Evolutionary conservation across 2,329 filamentous ascomycete genomes (phyloP).

Genomic region (Dothistroma septosporum): DNA sequence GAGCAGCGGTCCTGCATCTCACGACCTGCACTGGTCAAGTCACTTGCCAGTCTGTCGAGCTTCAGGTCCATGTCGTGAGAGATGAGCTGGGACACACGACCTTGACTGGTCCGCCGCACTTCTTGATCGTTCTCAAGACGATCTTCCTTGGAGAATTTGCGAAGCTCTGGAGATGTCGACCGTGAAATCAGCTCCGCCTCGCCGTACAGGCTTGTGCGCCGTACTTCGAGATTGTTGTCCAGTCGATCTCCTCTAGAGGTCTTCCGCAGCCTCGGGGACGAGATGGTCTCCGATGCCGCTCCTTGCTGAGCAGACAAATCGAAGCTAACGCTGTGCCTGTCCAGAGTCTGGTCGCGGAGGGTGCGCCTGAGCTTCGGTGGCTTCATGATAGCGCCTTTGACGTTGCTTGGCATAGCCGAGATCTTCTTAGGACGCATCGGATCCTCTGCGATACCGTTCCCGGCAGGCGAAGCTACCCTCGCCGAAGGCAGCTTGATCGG

Average conservation of each 20-base stretch:
- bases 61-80: constrained; percentile 8
- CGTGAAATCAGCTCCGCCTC: constrained; percentile 8
- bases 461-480: not conserved
- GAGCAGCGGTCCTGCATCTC: constrained; percentile 1
- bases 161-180: constrained; percentile 10
- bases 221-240: constrained; percentile 19
- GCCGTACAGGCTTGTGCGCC: constrained; percentile 16
- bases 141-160: constrained; percentile 20
- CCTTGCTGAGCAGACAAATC: not conserved
- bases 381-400: constrained; percentile 1
- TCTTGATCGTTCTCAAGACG: constrained; percentile 19
- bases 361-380: constrained; percentile 18
- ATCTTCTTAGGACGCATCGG: not conserved
- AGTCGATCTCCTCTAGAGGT: constrained; percentile 20
- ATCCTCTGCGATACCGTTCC: not conserved
- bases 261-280: constrained; percentile 16
- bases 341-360: constrained; percentile 15
- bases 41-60: constrained; percentile 9
- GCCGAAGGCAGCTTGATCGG: constrained; percentile 1
- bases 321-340: constrained; percentile 4
- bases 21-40: constrained; percentile 4
- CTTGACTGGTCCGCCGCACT: constrained; percentile 20
- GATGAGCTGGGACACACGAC: constrained; percentile 12
- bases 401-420: not conserved
- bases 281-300: not conserved